Evolutionary conservation across 345 rosid genomes (phyloP), one percentile per base, ranked within the genome.

Genomic region (Eucalyptus polybractea): DNA sequence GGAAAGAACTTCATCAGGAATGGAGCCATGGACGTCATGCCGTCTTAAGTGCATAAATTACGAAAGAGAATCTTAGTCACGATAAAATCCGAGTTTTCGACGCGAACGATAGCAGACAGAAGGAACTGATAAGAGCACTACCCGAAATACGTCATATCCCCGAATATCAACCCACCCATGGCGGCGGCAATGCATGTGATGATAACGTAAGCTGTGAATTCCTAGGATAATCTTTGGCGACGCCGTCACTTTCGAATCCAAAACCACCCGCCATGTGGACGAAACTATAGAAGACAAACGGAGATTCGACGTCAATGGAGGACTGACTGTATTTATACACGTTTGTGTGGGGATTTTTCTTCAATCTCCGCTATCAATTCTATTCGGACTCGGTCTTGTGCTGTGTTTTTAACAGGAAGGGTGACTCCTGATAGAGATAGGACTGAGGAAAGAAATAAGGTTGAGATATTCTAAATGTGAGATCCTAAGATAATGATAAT

Each of bases 11-110:
- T 89, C 21, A 22, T 65, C 86, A 94, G 88, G 86, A 94, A 94
- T 17, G 92, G 89, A 29, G 89, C 90, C 96, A 94, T 93, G 21
- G 96, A 91, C 29, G 96, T 94, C 87, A 94, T 93, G 7, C 96
- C 95, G 83, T 94, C 93, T 91, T 91, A 50, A 44, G 72, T n/a
- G 72, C 33, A 62, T 29, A 62, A 62, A 29, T 29, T 31, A 62
- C 72, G 72, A 29, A 31, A n/a, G 17, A n/a, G 72, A 62, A 62
- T 62, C 19, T 62, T 62, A 2, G 72, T 62, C 72, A n/a, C 17
- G 17, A 62, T 7, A 62, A 29, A 29, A 62, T 13, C 33, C 31
- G 37, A 62, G 33, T 13, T 62, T 29, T n/a, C 14, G 33, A 29
- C 37, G 9, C 37, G 17, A 13, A 62, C 10, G 1, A 13, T 3